A percentile compares a stretch with the other conserved stretches of the same genome.
These are phyloP conservation scores for Nakazawaea ishiwadae DNA, from an alignment of 805 yeast genomes.

Conservation along the genomic window DNA sequence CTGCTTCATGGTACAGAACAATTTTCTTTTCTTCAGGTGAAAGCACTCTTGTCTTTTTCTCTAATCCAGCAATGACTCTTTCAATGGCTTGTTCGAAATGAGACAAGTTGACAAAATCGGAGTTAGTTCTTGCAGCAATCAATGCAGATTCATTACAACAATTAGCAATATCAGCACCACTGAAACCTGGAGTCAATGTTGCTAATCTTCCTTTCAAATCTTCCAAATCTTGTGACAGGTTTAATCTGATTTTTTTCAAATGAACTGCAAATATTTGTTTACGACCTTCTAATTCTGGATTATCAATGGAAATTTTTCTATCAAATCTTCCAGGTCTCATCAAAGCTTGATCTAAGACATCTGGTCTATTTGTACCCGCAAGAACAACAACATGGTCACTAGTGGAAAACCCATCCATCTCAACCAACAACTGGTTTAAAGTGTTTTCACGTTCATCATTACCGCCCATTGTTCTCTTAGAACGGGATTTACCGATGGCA, in stretches of 20 bases:
- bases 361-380: slow-evolving; percentile 94
- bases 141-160: slow-evolving; percentile 93
- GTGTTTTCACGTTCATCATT: slow-evolving; percentile 95
- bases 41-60: slow-evolving; percentile 74
- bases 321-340: slow-evolving; percentile 95
- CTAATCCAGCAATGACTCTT: slow-evolving; percentile 92
- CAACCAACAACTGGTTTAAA: slow-evolving; percentile 85
- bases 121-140: slow-evolving; percentile 80
- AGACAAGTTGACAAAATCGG: slow-evolving; percentile 51
- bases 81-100: slow-evolving; percentile 94
- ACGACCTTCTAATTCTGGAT: slow-evolving; percentile 87
- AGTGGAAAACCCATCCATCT: slow-evolving; percentile 92
- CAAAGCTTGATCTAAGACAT: slow-evolving; percentile 83
- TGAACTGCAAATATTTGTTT: slow-evolving; percentile 83
- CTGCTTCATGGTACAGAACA: slow-evolving; percentile 95
- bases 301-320: slow-evolving; percentile 80
- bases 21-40: slow-evolving; percentile 76
- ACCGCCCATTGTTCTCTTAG: slow-evolving; percentile 65
- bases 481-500: slow-evolving; percentile 87
- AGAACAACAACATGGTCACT: slow-evolving; percentile 87
- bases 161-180: slow-evolving; percentile 96
- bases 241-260: slow-evolving; percentile 52
- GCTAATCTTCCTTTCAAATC: slow-evolving; percentile 79
- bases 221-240: slow-evolving; percentile 40
- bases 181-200: slow-evolving; percentile 90